Base-by-base conservation (phyloP, 2,329 filamentous ascomycete genomes). In the Tricladium varicosporioides region DNA sequence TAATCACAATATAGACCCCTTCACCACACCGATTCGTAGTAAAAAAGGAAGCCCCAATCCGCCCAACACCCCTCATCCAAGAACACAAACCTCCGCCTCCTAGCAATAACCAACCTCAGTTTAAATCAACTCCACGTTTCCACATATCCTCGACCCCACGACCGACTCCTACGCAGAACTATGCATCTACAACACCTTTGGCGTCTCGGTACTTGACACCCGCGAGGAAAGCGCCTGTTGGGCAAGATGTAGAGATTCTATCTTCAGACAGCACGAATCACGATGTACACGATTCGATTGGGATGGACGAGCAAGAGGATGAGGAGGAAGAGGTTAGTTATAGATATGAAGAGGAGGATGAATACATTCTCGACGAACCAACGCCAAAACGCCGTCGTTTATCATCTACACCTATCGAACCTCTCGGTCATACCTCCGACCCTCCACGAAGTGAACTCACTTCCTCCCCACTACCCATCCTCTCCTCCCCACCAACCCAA, bases 21-120 rank as follows among this genome's bases (percentile, higher is more conserved):
- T 73, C 71, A 8, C 71, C 72, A 0, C 71, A 71, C 61, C 66
- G 72, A 36, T 74, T 73, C 59, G 59, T 72, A 51, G 65, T 71
- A 47, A 67, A 70, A 46, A 68, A 67, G 45, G 59, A 64, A 49
- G 50, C 61, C 40, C 51, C 56, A 19, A 51, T 55, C 5, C 58
- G 59, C 43, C 61, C 60, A 44, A 59, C 65, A 5, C 63, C 64
- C 2, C 53, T 65, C 33, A 53, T 61, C 7, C 64, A 63, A 56
- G 58, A 65, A 51, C 54, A 64, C 43, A 61, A 62, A n/a, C 61
- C 61, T 36, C 59, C 51, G 4, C 22, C 22, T 33, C 54, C 61
- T 44, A 60, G 60, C 54, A 57, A 11, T 10, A 11, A 40, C 11
- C 36, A 40, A 13, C 67, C 67, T 50, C 69, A 69, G 59, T 72